Evolutionary conservation across 331 rosid species (phyloP), one percentile per base, ranked within the genome.

Genomic region (Quercus phellos): DNA sequence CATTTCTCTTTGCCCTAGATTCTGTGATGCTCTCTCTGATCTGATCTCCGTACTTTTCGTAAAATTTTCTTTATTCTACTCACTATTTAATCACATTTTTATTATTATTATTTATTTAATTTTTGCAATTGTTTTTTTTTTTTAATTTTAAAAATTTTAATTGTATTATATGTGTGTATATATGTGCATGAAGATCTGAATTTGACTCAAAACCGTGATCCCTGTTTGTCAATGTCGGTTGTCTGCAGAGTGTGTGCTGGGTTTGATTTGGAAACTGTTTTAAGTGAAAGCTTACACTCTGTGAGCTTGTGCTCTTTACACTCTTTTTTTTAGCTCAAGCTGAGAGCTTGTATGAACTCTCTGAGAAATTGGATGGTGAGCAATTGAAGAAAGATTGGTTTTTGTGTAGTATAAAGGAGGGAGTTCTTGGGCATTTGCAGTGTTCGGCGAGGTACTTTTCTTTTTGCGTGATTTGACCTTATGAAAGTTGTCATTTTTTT

Each of bases 351-450:
- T 66, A 5, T 30, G 50, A 64, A 17, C 70, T 64, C 46, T 22
- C 21, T 32, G 51, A 61, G 53, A 72, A 61, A 60, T 55, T 18
- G 46, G 22, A n/a, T 81, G 24, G 70, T 7, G 46, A 64, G 32
- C 61, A 74, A 43, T 66, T 61, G 56, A 72, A 79, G 67, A 61
- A 46, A 85, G 70, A 84, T 38, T 77, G 76, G 30, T 71, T 79
- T 68, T n/a, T 13, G 67, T 51, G 71, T 85, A 70, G 86, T 77
- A 51, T 9, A 59, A 71, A 74, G 80, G 80, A 35, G 84, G 84
- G 86, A 87, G 79, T 80, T 83, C 87, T 87, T 87, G 75, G 84
- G 82, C 90, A 85, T 89, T 85, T 86, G 91, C 91, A 78, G 84
- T 51, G n/a, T 58, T 3, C 43, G 38, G 77, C 32, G 61, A 83